phyloP scores from a whole-genome alignment of 176 grass and related monocot genomes.

The Oryza punctata region DNA sequence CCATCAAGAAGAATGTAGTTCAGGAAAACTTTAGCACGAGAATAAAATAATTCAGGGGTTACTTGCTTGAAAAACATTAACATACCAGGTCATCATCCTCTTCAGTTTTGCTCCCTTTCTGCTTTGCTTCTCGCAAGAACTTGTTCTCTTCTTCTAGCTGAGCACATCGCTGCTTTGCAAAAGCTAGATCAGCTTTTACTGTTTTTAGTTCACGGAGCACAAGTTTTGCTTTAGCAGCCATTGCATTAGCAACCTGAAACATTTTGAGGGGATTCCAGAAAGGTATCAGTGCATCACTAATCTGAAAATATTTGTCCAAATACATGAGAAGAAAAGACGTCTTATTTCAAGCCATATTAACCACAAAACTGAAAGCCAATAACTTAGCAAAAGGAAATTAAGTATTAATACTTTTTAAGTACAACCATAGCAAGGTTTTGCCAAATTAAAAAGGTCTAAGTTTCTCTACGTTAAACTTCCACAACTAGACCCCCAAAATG shows the following conservation, averaged over 20 bases:
- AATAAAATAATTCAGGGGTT: background rate
- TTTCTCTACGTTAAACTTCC: background rate
- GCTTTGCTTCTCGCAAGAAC: constrained; percentile 72
- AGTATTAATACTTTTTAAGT: background rate
- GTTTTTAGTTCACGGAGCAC: constrained; percentile 82
- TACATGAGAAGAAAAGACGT: background rate
- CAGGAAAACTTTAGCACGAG: background rate
- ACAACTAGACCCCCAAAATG: background rate
- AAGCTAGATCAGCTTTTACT: constrained; percentile 80
- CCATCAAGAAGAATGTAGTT: background rate
- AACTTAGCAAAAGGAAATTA: background rate
- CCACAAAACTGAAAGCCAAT: background rate
- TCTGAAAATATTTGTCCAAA: constrained; percentile 2
- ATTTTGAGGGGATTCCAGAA: constrained; percentile 8
- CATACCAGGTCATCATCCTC: constrained; percentile 88
- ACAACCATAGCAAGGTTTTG: background rate
- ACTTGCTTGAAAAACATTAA: background rate
- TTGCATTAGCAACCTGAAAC: constrained; percentile 87
- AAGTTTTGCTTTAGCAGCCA: constrained; percentile 98
- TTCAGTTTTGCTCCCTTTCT: constrained; percentile 71
- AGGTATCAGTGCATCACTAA: background rate
- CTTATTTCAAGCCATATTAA: constrained; percentile 16
- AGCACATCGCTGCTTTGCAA: constrained; percentile 74
- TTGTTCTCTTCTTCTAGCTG: constrained; percentile 96
- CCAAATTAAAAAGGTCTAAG: background rate